These are phyloP conservation scores for Cladosporium velox DNA, from an alignment of 2,329 filamentous ascomycete species.

Conservation along the genomic window DNA sequence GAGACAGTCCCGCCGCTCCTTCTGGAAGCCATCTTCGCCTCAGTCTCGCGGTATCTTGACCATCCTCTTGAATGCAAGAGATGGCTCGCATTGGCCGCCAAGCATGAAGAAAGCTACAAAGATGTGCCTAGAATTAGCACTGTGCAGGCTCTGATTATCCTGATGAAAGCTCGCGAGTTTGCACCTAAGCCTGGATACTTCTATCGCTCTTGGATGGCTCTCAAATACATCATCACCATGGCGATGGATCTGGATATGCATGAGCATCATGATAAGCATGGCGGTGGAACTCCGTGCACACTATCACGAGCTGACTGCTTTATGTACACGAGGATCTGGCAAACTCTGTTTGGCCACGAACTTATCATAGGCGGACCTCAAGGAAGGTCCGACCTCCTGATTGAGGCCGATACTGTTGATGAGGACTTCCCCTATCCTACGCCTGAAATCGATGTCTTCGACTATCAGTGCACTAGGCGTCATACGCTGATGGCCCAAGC, in stretches of 20 bases:
- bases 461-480: constrained; percentile 77
- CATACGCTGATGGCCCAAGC: constrained; percentile 79
- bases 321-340: constrained; percentile 86
- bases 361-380: constrained; percentile 92
- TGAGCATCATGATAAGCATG: constrained; percentile 80
- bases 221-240: constrained; percentile 91
- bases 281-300: constrained; percentile 66
- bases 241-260: constrained; percentile 87
- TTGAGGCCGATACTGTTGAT: constrained; percentile 75
- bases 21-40: constrained; percentile 87
- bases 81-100: constrained; percentile 87
- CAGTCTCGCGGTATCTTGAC: constrained; percentile 79
- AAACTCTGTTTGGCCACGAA: constrained; percentile 81
- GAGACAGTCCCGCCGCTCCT: constrained; percentile 86
- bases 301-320: constrained; percentile 73
- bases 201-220: constrained; percentile 95
- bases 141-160: constrained; percentile 81
- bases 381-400: constrained; percentile 73
- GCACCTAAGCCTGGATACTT: constrained; percentile 92
- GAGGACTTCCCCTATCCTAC: constrained; percentile 65
- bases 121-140: constrained; percentile 89
- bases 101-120: constrained; percentile 91
- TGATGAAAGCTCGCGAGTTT: constrained; percentile 90
- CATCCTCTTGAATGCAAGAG: constrained; percentile 83
- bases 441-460: constrained; percentile 69